Evolutionary conservation across 257 asterid genomes (phyloP).

Genomic region (Penstemon davidsonii): DNA sequence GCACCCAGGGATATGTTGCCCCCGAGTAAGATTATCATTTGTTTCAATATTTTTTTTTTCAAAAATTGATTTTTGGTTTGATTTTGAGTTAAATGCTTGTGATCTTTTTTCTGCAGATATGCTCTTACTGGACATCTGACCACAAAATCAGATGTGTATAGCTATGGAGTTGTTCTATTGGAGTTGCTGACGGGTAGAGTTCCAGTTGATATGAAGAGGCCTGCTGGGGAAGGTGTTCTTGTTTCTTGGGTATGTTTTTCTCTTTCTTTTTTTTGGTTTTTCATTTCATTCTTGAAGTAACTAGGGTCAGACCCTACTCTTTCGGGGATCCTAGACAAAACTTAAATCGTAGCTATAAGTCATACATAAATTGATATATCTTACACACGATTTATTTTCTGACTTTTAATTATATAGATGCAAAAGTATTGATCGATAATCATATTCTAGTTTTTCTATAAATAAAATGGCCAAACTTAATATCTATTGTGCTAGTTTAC

Average conservation of each 20-base stretch:
- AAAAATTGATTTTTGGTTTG: background rate
- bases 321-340: no score
- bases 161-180: slow-evolving; percentile 89
- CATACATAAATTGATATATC: no score
- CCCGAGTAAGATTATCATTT: slow-evolving; percentile 62
- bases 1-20: slow-evolving; percentile 97
- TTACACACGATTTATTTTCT: no score
- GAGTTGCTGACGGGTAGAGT: slow-evolving; percentile 90
- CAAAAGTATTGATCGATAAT: no score
- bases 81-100: background rate
- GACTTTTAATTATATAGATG: no score
- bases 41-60: background rate
- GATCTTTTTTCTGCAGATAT: slow-evolving; percentile 47
- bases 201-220: slow-evolving; percentile 91
- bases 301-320: no score
- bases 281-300: slow-evolving; percentile 1
- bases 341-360: no score
- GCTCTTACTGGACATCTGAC: slow-evolving; percentile 92
- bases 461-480: no score
- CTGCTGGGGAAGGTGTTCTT: slow-evolving; percentile 82
- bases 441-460: no score
- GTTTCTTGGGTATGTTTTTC: slow-evolving; percentile 78
- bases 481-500: no score
- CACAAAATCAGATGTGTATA: slow-evolving; percentile 88
- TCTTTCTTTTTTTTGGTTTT: no score